Evolutionary conservation across 1,139 yeast genomes (phyloP).

Genomic region (Torulaspora pretoriensis): DNA sequence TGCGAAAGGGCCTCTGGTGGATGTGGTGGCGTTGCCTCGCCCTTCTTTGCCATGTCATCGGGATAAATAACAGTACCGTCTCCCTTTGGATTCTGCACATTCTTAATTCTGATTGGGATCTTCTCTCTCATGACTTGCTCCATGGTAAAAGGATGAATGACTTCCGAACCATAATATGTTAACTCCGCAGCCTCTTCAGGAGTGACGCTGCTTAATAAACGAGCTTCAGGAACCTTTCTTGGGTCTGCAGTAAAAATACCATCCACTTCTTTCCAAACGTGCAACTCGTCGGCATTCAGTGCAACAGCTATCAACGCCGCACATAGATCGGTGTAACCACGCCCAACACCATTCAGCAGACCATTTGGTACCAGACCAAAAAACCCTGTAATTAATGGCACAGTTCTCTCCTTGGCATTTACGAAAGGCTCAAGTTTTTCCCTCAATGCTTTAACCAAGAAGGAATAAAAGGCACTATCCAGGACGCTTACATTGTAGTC

Average conservation of each 20-base stretch:
- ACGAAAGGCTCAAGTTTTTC: conserved; percentile 42
- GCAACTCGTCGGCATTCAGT: conserved; percentile 83
- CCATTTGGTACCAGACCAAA: conserved; percentile 96
- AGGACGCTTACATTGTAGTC: conserved; percentile 51
- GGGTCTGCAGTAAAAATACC: conserved; percentile 99
- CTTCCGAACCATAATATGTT: conserved; percentile 96
- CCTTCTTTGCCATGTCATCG: conserved; percentile 76
- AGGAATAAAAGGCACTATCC: conserved; percentile 64
- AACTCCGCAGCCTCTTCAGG: conserved; percentile 99
- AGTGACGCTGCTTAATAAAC: conserved; percentile 80
- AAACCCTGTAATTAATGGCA: conserved; percentile 91
- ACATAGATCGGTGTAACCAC: conserved; percentile 96
- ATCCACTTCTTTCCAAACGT: conserved; percentile 98
- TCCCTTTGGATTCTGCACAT: conserved; percentile 88
- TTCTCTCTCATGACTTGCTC: conserved; percentile 95
- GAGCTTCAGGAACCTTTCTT: conserved; percentile 85
- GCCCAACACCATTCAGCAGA: conserved; percentile 81
- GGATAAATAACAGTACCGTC: conserved; percentile 92
- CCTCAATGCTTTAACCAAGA: conserved; percentile 58
- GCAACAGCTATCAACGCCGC: conserved; percentile 97
- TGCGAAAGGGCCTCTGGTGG: conserved; percentile 71
- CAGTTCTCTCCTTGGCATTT: conserved; percentile 40
- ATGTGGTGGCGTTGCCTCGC: conserved; percentile 89
- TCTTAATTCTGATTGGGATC: conserved; percentile 93
- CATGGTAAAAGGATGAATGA: conserved; percentile 98